A percentile compares a stretch with the other conserved stretches of the same genome.
These are phyloP conservation scores for Cytospora schulzeri DNA, from an alignment of 2,329 filamentous ascomycete genomes.

Conservation along the genomic window DNA sequence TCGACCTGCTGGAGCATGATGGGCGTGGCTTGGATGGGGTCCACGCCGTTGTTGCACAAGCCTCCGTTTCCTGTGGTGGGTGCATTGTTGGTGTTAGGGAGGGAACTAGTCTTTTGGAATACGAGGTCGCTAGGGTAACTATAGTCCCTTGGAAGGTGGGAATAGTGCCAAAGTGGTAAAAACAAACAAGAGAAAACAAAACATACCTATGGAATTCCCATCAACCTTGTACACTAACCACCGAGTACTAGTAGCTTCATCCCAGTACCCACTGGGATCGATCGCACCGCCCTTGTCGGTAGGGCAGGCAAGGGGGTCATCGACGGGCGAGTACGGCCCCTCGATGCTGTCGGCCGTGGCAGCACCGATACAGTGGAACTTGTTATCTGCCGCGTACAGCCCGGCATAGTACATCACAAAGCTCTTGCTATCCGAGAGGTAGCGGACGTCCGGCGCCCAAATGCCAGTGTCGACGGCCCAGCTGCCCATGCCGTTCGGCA, in stretches of 20 bases:
- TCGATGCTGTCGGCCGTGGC: slow-evolving; percentile 41
- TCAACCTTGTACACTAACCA: slow-evolving; percentile 58
- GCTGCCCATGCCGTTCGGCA: slow-evolving; percentile 44
- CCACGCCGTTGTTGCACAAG: slow-evolving; percentile 39
- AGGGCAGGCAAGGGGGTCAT: slow-evolving; percentile 44
- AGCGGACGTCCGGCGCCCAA: slow-evolving; percentile 57
- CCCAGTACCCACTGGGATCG: slow-evolving; percentile 49
- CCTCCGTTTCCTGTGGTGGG: slow-evolving; percentile 21
- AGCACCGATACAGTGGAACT: slow-evolving; percentile 49
- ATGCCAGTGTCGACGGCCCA: slow-evolving; percentile 47
- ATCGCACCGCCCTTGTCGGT: slow-evolving; percentile 50
- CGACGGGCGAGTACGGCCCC: slow-evolving; percentile 45
- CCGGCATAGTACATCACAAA: slow-evolving; percentile 56
- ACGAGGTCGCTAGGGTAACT: neutral
- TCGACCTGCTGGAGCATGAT: slow-evolving; percentile 46
- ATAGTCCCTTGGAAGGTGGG: neutral
- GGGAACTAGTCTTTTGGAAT: neutral
- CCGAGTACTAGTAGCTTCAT: slow-evolving; percentile 46
- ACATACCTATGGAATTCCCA: slow-evolving; percentile 44
- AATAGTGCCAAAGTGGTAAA: neutral
- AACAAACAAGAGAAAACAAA: neutral
- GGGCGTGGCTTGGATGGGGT: slow-evolving; percentile 39
- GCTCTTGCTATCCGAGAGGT: slow-evolving; percentile 39
- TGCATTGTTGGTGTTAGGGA: neutral
- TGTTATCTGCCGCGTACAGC: slow-evolving; percentile 31